Evolutionary conservation across 2,329 filamentous ascomycete genomes (phyloP), one percentile per base, ranked within the genome.

Genomic region (Penicillium sumatraense): DNA sequence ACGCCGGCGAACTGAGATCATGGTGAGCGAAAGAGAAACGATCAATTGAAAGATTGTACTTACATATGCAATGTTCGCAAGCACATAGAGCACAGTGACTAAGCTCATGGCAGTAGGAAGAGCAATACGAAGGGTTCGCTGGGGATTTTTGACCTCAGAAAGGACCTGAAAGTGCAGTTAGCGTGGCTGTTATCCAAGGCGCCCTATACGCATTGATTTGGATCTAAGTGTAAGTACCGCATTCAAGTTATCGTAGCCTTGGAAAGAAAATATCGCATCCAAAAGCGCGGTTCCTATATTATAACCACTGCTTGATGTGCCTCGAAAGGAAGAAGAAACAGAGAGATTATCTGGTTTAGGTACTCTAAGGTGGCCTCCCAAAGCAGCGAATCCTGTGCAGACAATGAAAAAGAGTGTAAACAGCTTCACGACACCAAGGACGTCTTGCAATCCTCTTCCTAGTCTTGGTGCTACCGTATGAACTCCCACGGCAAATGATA

Each of bases 11-110:
- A 83, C 59, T 59, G 18, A 10, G 16, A 24, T 26, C 21, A 6
- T 11, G 29, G 41, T 26, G 5, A 3, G 6, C 35, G 9, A 3
- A 14, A n/a, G n/a, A 21, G 1, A 2, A 21, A 21, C 14, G 24
- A n/a, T 24, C 10, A 4, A 9, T 23, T 42, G 20, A 23, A 8
- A 31, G 5, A 26, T 9, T 6, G 3, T 33, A 5, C 1, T 35
- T 45, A 64, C 61, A 65, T 84, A 84, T 7, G 82, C 78, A 11
- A 83, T 73, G 60, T 83, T 84, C 61, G 79, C 75, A n/a, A 83
- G 74, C 57, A 84, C 74, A 60, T 84, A 85, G 0, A 80, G 68
- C 7, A 81, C 65, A 1, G 79, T 78, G 7, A 82, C 78, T 18
- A 79, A 70, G 6, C 72, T 68, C n/a, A 85, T 72, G 0, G 81